Conservation (phyloP, 2,329 filamentous ascomycete genomes). For the Teratosphaeria nubilosa region DNA sequence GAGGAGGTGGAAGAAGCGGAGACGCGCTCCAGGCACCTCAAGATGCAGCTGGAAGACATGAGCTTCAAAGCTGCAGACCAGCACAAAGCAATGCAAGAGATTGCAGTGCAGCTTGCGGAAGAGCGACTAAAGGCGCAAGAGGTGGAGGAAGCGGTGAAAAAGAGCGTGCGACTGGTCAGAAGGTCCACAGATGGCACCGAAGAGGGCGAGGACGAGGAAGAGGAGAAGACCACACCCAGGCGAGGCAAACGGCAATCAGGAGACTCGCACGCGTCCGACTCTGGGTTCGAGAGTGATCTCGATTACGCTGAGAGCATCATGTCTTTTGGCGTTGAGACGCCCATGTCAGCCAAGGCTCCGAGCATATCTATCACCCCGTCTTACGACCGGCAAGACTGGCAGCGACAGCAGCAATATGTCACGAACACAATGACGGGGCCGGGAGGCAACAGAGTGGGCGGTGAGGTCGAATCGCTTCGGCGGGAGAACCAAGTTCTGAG, state of each 20-base stretch:
- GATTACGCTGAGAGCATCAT: slow-evolving; percentile 40
- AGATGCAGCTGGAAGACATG: slow-evolving; percentile 52
- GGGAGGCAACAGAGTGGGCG: slow-evolving; percentile 14
- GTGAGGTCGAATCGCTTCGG: slow-evolving; percentile 39
- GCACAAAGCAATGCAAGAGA: slow-evolving; percentile 44
- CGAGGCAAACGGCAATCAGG: slow-evolving; percentile 20
- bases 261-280: slow-evolving; percentile 39
- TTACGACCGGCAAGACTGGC: slow-evolving; percentile 4
- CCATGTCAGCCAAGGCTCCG: slow-evolving; percentile 23
- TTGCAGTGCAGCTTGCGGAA: slow-evolving; percentile 38
- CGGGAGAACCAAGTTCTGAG: slow-evolving; percentile 47
- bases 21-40: slow-evolving; percentile 47
- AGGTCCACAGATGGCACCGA: slow-evolving; percentile 8
- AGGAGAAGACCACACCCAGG: slow-evolving; percentile 12
- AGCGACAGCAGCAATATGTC: not conserved
- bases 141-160: slow-evolving; percentile 21
- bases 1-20: slow-evolving; percentile 53
- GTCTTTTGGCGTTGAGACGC: slow-evolving; percentile 31
- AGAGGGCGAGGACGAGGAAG: slow-evolving; percentile 6
- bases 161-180: slow-evolving; percentile 13
- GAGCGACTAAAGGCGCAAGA: slow-evolving; percentile 32
- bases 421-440: not conserved
- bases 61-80: slow-evolving; percentile 46
- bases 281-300: slow-evolving; percentile 50
- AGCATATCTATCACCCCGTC: slow-evolving; percentile 3